Conservation (phyloP, 257 asterid species). For the Solanum tarapatanum region DNA sequence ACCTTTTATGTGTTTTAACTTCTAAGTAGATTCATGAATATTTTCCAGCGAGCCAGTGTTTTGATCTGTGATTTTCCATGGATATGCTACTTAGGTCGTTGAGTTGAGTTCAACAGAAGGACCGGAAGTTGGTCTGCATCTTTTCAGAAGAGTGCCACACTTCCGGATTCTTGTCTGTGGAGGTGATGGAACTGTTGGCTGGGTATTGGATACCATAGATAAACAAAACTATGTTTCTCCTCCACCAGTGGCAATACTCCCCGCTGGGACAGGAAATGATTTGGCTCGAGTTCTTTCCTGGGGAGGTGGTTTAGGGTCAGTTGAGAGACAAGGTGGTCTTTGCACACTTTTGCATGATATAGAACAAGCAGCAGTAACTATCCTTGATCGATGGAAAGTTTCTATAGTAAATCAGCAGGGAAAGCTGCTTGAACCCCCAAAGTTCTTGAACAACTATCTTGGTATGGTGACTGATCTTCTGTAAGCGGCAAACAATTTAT, state of each 20-base stretch:
- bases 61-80: constrained; percentile 1
- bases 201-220: constrained; percentile 87
- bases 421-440: constrained; percentile 48
- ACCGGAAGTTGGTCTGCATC: constrained; percentile 84
- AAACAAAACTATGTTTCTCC: constrained; percentile 89
- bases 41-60: background rate
- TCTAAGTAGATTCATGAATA: background rate
- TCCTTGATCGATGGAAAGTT: constrained; percentile 95
- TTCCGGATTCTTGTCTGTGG: constrained; percentile 91
- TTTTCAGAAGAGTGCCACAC: constrained; percentile 81
- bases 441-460: constrained; percentile 89
- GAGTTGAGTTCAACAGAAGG: constrained; percentile 87
- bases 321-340: constrained; percentile 98
- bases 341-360: constrained; percentile 73
- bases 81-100: constrained; percentile 32
- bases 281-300: constrained; percentile 94
- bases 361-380: constrained; percentile 96
- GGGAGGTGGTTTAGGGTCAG: constrained; percentile 97
- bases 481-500: background rate
- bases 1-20: background rate
- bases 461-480: constrained; percentile 39
- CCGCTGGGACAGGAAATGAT: constrained; percentile 99
- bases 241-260: constrained; percentile 99
- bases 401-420: constrained; percentile 58
- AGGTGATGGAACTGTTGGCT: constrained; percentile 98